These are phyloP conservation scores for Musa acuminata DNA, from an alignment of 176 grass and related monocot species.

Conservation along the genomic window DNA sequence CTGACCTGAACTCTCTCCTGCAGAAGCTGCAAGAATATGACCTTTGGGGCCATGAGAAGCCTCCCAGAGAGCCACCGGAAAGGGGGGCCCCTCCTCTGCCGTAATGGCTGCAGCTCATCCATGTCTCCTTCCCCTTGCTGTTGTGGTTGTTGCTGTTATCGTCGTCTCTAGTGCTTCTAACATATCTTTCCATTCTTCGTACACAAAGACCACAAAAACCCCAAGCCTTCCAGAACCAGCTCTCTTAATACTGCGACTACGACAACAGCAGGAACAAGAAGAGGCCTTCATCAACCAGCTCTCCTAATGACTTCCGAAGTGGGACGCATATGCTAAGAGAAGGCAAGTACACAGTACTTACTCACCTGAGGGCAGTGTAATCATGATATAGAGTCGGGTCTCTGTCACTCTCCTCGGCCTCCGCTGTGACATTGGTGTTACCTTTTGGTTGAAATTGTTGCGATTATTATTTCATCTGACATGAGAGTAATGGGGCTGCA, in stretches of 20 bases:
- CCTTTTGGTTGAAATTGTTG: background rate
- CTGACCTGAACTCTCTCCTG: constrained; percentile 42
- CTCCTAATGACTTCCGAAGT: too few species aligned
- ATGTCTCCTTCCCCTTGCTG: constrained; percentile 9
- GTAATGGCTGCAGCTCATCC: constrained; percentile 11
- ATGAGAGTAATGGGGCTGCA: constrained; percentile 13
- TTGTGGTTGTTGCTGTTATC: background rate
- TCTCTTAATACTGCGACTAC: background rate
- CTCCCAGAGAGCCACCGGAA: constrained; percentile 6
- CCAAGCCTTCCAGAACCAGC: background rate
- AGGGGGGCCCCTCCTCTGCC: constrained; percentile 15
- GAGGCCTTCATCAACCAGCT: background rate
- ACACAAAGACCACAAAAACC: background rate
- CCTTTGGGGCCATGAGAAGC: constrained; percentile 35
- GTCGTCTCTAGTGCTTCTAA: constrained; percentile 19
- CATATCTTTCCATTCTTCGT: constrained; percentile 26
- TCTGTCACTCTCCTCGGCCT: constrained; percentile 7
- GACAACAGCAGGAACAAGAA: background rate
- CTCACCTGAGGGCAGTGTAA: constrained; percentile 43
- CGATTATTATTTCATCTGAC: constrained; percentile 11
- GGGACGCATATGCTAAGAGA: background rate
- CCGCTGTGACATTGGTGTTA: constrained; percentile 3
- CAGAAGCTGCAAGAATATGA: constrained; percentile 43
- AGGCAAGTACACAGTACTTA: constrained; percentile 32
- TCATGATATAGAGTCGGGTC: constrained; percentile 16